A percentile compares a stretch with the other conserved stretches of the same genome.
These are phyloP conservation scores for Talaromyces sp. DNA, from an alignment of 2,329 filamentous ascomycete species.

Conservation along the genomic window DNA sequence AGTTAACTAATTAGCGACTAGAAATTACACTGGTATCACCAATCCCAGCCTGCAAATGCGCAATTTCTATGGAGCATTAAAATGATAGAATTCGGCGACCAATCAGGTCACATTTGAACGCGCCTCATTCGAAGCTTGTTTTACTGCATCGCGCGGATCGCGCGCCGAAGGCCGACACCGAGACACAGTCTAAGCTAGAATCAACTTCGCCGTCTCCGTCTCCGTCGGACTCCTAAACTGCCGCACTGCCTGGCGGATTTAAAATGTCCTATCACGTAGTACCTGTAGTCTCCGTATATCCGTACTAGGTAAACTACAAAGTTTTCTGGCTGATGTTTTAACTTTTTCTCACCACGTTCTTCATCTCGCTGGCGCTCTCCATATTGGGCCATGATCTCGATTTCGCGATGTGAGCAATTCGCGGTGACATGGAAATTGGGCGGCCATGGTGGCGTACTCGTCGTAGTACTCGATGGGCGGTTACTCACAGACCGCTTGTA, in stretches of 20 bases:
- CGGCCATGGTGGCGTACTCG: too few relatives aligned
- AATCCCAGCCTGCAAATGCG: not conserved
- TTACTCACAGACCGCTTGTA: constrained; percentile 1
- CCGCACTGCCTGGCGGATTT: too few relatives aligned
- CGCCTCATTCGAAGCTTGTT: constrained; percentile 10
- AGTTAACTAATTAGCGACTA: not conserved
- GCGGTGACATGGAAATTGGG: not conserved
- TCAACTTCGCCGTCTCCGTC: not conserved
- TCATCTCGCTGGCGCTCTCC: not conserved
- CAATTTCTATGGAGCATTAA: not conserved
- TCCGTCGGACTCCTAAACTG: not conserved
- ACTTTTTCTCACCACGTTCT: not conserved
- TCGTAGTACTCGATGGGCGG: not conserved
- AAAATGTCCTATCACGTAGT: not conserved
- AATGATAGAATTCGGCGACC: not conserved
- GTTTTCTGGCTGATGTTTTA: not conserved
- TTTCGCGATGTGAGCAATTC: not conserved
- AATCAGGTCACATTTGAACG: not conserved
- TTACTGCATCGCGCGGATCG: not conserved
- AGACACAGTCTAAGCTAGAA: not conserved
- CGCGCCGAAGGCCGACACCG: not conserved
- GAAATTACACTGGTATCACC: not conserved
- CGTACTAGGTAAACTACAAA: not conserved
- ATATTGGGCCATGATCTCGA: not conserved
- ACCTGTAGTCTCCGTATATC: not conserved